These are phyloP conservation scores for Colletotrichum endophyticum DNA, from an alignment of 2,329 filamentous ascomycete genomes.

Conservation along the genomic window DNA sequence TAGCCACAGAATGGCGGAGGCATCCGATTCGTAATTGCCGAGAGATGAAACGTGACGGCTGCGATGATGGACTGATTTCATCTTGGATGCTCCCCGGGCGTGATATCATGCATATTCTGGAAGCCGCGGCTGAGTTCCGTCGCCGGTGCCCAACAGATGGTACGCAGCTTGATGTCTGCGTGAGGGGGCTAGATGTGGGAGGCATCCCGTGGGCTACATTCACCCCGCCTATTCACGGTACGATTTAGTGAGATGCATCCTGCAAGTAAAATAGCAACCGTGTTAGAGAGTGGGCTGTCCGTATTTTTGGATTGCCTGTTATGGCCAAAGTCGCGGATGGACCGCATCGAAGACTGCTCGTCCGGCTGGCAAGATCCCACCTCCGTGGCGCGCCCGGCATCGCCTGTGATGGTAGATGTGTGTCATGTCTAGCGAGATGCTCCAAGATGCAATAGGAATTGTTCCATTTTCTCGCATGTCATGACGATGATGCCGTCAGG, in stretches of 20 bases:
- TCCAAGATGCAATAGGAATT: neutral
- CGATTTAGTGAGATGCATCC: neutral
- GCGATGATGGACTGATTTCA: conserved; percentile 3
- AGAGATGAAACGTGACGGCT: neutral
- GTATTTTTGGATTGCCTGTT: neutral
- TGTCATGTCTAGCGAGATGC: neutral
- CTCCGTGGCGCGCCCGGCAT: neutral
- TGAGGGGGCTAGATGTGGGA: neutral
- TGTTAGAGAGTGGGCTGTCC: neutral
- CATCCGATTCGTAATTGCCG: conserved; percentile 1
- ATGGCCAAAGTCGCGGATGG: neutral
- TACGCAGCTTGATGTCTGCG: neutral
- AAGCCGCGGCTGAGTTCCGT: neutral
- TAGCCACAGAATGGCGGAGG: neutral
- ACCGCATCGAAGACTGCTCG: neutral
- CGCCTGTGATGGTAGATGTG: neutral
- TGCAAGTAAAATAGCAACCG: neutral
- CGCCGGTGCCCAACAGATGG: neutral
- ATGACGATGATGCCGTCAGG: neutral
- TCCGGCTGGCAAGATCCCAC: neutral
- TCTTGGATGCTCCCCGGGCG: neutral
- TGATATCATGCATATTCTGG: conserved; percentile 4
- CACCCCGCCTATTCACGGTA: neutral
- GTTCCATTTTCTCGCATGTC: neutral
- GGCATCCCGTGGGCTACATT: neutral